Percentiles rank a stretch among this genome's conserved stretches.
Evolutionary conservation across 1,284 basidiomycete species (phyloP).

Genomic region (Taiwanofungus camphoratus): DNA sequence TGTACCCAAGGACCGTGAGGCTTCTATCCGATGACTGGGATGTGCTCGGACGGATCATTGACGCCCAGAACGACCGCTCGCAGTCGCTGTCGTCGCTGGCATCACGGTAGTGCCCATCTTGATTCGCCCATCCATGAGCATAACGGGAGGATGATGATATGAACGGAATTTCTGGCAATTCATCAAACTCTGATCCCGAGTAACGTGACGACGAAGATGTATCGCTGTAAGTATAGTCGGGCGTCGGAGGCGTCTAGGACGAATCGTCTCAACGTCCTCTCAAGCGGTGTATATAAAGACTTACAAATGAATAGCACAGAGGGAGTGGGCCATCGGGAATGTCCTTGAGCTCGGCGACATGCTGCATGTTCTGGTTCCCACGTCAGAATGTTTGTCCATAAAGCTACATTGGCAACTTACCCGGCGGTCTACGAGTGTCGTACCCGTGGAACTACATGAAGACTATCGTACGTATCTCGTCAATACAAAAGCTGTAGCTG

Average conservation of each 20-base stretch:
- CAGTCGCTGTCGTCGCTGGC: constrained; percentile 15
- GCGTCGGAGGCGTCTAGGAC: constrained; percentile 20
- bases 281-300: constrained; percentile 2
- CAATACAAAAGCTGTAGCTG: neutral
- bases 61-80: constrained; percentile 23
- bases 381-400: neutral
- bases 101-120: constrained; percentile 12
- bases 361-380: neutral
- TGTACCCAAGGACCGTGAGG: constrained; percentile 17
- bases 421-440: constrained; percentile 15
- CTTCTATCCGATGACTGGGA: constrained; percentile 21
- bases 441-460: constrained; percentile 18
- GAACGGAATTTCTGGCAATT: constrained; percentile 29
- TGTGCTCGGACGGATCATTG: constrained; percentile 17
- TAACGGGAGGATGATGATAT: constrained; percentile 19
- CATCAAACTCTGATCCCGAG: constrained; percentile 22
- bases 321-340: constrained; percentile 5
- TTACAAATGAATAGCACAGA: constrained; percentile 9
- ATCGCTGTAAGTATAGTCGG: constrained; percentile 22
- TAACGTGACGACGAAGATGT: constrained; percentile 22
- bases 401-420: constrained; percentile 6
- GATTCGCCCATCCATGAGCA: constrained; percentile 9
- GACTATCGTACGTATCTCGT: constrained; percentile 10
- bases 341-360: constrained; percentile 1
- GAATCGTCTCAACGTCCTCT: constrained; percentile 1